Evolutionary conservation across 116 monocot species (phyloP), one percentile per base, ranked within the genome.

Genomic region (Papilionanthe hybrid): DNA sequence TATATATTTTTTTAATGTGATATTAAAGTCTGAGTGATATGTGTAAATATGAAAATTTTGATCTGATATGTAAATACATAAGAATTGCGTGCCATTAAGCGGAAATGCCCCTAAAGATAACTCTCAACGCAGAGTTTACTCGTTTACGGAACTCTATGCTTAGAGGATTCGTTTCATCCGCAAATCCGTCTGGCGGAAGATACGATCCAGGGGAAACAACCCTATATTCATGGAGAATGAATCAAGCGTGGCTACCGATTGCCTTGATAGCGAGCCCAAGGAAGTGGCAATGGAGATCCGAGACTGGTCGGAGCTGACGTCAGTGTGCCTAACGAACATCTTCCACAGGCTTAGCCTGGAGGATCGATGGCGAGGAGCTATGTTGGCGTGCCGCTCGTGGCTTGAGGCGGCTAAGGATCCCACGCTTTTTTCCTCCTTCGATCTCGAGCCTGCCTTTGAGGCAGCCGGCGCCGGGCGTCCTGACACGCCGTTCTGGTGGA

Each of bases 401-500:
- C 79, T 83, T 42, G 94, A 93, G 25, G 87, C 92, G 7, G 84
- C 94, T 42, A 80, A 77, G 15, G 93, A 93, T 53, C 86, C 88
- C 10, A 79, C 85, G 27, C 90, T 96, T 69, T 88, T 85, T 79
- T 55, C 77, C 1, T 77, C 80, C 25, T 78, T 96, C 81, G 89
- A 94, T 78, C 94, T 96, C 67, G 92, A 94, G 42, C 83, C 90
- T 4, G 78, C 74, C 23, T 96, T 96, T 58, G 77, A 83, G 13
- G 78, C 87, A 8, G 82, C 78, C 71, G 90, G 88, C 4, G 85
- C 77, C 19, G 78, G 75, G 22, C 63, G 72, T 10, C 18, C 83
- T 41, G 94, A 93, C 29, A 60, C 78, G 27, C 69, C 89, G 12
- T 79, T 49, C 58, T 96, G 96, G 96, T 96, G 96, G 92, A 94